Evolutionary conservation across 2,329 filamentous ascomycete species (phyloP).

Genomic region (Trichophyton mentagrophytes): DNA sequence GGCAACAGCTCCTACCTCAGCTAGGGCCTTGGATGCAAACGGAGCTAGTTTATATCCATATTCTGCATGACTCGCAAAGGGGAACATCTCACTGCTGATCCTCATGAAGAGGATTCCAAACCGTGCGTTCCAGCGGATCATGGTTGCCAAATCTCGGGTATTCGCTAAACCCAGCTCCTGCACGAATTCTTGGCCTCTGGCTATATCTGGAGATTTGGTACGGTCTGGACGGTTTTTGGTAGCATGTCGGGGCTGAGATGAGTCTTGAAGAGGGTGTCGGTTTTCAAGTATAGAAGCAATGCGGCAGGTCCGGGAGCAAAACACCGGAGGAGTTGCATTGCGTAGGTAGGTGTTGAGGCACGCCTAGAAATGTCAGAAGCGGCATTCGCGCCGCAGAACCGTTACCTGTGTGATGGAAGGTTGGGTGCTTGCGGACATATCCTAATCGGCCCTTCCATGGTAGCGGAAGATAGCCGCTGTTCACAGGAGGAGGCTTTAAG

Average conservation of each 20-base stretch:
- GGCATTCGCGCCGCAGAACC: not conserved
- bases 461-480: conserved; percentile 70
- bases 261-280: conserved; percentile 65
- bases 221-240: conserved; percentile 80
- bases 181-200: conserved; percentile 58
- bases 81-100: conserved; percentile 91
- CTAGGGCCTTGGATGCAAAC: conserved; percentile 67
- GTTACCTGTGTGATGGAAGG: not conserved
- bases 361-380: conserved; percentile 39
- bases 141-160: conserved; percentile 67
- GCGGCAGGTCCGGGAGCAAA: conserved; percentile 80
- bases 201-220: conserved; percentile 51
- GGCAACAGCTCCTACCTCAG: conserved; percentile 62
- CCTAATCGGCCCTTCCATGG: conserved; percentile 85
- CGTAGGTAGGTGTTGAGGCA: conserved; percentile 89
- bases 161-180: conserved; percentile 66
- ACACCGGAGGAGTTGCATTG: conserved; percentile 67
- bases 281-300: conserved; percentile 85
- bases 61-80: conserved; percentile 77
- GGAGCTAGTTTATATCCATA: conserved; percentile 76
- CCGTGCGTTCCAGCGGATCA: conserved; percentile 82
- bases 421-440: conserved; percentile 50
- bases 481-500: conserved; percentile 59
- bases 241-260: conserved; percentile 61
- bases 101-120: conserved; percentile 89